Evolutionary conservation across 345 rosid genomes (phyloP).

Genomic region (Geranium brycei): DNA sequence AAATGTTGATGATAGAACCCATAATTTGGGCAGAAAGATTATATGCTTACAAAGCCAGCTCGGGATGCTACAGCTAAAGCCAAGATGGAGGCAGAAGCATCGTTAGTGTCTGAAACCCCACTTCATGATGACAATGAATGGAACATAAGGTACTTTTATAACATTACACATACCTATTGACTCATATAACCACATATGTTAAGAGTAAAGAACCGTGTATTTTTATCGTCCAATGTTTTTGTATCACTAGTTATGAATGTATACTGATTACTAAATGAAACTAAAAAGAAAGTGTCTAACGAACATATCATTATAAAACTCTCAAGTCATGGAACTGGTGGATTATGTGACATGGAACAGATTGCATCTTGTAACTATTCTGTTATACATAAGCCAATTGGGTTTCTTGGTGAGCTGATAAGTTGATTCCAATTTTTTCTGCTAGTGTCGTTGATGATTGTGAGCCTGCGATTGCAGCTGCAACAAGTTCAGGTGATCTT

Average conservation of each 20-base stretch:
- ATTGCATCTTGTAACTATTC: background rate
- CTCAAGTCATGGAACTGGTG: background rate
- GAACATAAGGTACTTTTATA: conserved; percentile 61
- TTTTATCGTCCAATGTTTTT: background rate
- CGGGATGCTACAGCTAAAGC: conserved; percentile 89
- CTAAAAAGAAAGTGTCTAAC: background rate
- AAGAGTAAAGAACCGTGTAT: background rate
- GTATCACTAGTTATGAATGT: background rate
- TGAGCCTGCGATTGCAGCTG: conserved; percentile 24
- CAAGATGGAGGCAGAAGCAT: conserved; percentile 62
- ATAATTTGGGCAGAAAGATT: conserved; percentile 51
- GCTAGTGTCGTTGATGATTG: conserved; percentile 54
- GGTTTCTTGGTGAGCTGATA: background rate
- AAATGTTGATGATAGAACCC: background rate
- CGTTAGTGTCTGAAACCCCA: conserved; percentile 30
- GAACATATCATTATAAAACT: background rate
- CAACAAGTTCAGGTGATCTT: conserved; percentile 48
- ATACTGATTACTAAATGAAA: background rate
- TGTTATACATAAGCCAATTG: background rate
- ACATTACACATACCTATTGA: background rate
- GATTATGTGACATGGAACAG: background rate
- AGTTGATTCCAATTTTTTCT: background rate
- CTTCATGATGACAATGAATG: conserved; percentile 85
- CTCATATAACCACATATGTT: background rate
- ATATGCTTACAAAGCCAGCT: conserved; percentile 56